Conservation (phyloP, 768 basidiomycete genomes). For the Mycena rebaudengoi region DNA sequence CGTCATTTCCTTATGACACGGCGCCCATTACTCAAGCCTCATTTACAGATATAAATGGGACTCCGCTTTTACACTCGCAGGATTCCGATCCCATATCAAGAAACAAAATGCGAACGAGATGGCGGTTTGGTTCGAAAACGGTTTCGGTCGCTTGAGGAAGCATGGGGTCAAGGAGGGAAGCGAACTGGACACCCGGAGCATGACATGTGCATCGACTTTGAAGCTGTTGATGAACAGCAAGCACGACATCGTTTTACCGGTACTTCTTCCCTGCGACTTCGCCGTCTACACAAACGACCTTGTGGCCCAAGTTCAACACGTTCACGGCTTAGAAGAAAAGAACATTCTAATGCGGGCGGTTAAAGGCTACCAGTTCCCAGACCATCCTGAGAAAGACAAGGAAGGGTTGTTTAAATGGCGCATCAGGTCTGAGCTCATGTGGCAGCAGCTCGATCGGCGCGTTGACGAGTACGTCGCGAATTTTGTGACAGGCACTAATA, state of each 20-base stretch:
- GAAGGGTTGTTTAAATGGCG: constrained; percentile 11
- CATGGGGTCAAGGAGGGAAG: neutral
- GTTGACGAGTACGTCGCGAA: constrained; percentile 3
- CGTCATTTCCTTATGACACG: neutral
- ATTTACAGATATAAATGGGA: constrained; percentile 4
- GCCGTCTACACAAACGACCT: constrained; percentile 11
- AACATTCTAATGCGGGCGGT: constrained; percentile 5
- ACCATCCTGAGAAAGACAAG: neutral
- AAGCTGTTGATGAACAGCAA: neutral
- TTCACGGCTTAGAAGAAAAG: neutral
- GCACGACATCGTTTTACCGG: neutral
- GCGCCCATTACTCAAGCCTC: neutral
- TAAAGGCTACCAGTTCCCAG: neutral
- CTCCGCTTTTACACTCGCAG: neutral
- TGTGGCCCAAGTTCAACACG: neutral
- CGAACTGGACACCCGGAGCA: neutral
- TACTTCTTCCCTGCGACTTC: constrained; percentile 8
- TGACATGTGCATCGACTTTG: neutral
- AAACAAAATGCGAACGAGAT: neutral
- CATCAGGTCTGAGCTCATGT: neutral
- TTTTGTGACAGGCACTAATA: neutral
- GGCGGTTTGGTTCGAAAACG: neutral
- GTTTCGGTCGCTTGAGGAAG: neutral
- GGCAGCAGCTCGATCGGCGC: constrained; percentile 6
- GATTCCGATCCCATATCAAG: neutral